These are phyloP conservation scores for Entelexis paramagnoliae DNA, from an alignment of 1,139 yeast genomes.

Conservation along the genomic window DNA sequence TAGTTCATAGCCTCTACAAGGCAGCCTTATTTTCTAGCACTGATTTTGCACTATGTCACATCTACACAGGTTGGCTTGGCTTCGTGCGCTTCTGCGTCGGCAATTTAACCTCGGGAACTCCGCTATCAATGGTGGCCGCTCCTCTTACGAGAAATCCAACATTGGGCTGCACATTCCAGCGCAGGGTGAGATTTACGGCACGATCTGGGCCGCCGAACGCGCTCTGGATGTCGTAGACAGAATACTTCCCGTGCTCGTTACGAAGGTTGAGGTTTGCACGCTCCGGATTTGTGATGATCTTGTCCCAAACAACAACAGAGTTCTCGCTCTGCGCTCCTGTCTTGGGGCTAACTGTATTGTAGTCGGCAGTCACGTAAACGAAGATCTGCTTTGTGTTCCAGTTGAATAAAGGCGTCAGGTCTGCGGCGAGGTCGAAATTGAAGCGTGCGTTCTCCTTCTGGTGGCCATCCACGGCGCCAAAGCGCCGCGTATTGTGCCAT, in stretches of 20 bases:
- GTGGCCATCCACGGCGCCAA: conserved; percentile 57
- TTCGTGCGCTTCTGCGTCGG: conserved; percentile 7
- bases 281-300: conserved; percentile 50
- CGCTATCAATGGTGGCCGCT: conserved; percentile 3
- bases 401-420: conserved; percentile 67
- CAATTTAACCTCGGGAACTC: conserved; percentile 3
- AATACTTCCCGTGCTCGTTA: conserved; percentile 59
- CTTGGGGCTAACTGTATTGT: conserved; percentile 45
- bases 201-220: conserved; percentile 46
- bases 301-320: conserved; percentile 85
- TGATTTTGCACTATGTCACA: too few species aligned
- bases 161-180: conserved; percentile 90
- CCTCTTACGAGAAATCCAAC: conserved; percentile 76
- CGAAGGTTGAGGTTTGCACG: conserved; percentile 48
- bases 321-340: conserved; percentile 35
- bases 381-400: conserved; percentile 97
- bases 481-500: conserved; percentile 54
- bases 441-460: conserved; percentile 74
- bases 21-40: too few species aligned
- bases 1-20: too few species aligned
- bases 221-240: conserved; percentile 78
- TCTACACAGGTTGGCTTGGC: background rate
- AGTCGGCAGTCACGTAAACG: conserved; percentile 80
- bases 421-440: conserved; percentile 59
- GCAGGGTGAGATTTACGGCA: conserved; percentile 59